A percentile compares a stretch with the other conserved stretches of the same genome.
phyloP scores from a whole-genome alignment of 257 asterid genomes.

The Solanum verrucosum region DNA sequence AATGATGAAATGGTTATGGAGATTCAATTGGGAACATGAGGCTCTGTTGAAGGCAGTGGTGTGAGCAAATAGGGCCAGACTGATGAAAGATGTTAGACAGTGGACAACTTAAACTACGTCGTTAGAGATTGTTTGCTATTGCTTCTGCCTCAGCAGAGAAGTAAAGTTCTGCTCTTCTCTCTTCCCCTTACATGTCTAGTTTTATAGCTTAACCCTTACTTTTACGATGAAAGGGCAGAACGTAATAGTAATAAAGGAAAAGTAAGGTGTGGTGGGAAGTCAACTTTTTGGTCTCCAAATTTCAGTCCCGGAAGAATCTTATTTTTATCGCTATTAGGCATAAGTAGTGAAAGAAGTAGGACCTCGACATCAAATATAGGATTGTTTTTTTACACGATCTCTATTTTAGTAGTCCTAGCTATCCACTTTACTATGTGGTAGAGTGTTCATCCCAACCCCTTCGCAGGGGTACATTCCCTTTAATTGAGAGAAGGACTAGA shows the following conservation, averaged over 20 bases:
- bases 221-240: not conserved
- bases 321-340: not conserved
- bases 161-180: not conserved
- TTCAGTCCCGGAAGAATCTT: not conserved
- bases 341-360: not conserved
- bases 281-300: not conserved
- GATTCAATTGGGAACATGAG: not conserved
- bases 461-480: not conserved
- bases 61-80: not conserved
- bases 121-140: not conserved
- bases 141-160: not conserved
- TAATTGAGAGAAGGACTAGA: not conserved
- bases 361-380: not conserved
- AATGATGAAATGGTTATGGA: not conserved
- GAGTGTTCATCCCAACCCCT: not conserved
- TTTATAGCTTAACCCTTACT: not conserved
- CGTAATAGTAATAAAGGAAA: not conserved
- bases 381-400: not conserved
- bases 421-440: not conserved
- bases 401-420: not conserved
- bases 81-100: not conserved
- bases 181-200: not conserved
- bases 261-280: not conserved
- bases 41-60: not conserved
- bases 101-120: not conserved